A percentile compares a stretch with the other conserved stretches of the same genome.
phyloP scores from a whole-genome alignment of 352 stramenopile genomes.

The Phytophthora boehmeriae region DNA sequence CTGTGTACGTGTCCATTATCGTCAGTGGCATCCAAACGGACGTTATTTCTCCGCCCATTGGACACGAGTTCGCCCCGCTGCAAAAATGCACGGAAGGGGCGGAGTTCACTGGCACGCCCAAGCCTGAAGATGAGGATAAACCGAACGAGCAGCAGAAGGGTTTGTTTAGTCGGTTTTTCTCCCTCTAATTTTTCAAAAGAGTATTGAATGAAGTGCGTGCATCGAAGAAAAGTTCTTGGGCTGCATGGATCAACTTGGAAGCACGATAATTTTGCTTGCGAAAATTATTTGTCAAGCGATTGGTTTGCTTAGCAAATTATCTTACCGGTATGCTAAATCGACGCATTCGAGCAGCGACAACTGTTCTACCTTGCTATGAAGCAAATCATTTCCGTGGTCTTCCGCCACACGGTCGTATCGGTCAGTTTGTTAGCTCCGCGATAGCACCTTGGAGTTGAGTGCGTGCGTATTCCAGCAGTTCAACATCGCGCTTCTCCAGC shows the following conservation, averaged over 20 bases:
- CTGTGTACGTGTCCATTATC: conserved; percentile 89
- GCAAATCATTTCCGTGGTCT: not conserved
- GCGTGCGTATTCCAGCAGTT: conserved; percentile 67
- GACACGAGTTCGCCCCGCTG: conserved; percentile 49
- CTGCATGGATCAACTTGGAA: conserved; percentile 1
- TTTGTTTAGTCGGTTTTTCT: conserved; percentile 80
- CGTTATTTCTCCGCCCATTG: conserved; percentile 78
- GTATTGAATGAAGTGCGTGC: conserved; percentile 23
- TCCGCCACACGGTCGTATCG: not conserved
- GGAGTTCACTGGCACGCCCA: conserved; percentile 21
- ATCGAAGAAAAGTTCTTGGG: not conserved
- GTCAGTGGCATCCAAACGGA: conserved; percentile 89
- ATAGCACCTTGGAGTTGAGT: conserved; percentile 63
- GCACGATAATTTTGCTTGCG: conserved; percentile 7
- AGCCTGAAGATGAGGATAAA: conserved; percentile 24
- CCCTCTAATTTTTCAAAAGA: conserved; percentile 44
- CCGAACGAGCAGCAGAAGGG: conserved; percentile 41
- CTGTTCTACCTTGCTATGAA: not conserved
- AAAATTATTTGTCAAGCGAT: conserved; percentile 5
- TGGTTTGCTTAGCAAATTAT: not conserved
- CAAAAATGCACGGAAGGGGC: conserved; percentile 33
- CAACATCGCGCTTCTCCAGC: conserved; percentile 62
- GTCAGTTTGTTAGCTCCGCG: conserved; percentile 61
- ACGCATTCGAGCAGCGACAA: not conserved
- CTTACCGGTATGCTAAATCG: not conserved